These are phyloP conservation scores for Rhododendron williamsianum DNA, from an alignment of 148 eudicot genomes.

Conservation along the genomic window DNA sequence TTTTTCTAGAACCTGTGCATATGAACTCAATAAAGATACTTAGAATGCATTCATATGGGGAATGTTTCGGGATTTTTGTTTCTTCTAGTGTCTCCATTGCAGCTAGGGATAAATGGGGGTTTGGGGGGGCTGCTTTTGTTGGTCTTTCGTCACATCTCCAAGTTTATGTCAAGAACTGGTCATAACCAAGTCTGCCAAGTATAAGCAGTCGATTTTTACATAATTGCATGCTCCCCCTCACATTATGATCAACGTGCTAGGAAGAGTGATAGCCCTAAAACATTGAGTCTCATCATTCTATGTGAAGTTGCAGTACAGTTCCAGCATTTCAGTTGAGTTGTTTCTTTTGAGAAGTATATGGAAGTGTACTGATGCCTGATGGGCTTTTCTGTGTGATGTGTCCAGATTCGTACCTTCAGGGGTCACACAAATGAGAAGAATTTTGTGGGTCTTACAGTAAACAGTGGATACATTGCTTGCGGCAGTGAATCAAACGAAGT, in stretches of 20 bases:
- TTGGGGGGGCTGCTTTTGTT: neutral
- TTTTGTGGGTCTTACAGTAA: constrained; percentile 73
- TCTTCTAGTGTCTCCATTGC: neutral
- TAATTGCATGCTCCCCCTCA: neutral
- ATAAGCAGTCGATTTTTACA: neutral
- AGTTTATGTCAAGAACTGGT: neutral
- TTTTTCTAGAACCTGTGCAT: no score
- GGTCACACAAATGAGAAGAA: constrained; percentile 86
- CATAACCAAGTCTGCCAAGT: neutral
- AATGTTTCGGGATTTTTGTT: neutral
- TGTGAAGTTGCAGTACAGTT: neutral
- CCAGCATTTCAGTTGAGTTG: neutral
- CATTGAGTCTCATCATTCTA: neutral
- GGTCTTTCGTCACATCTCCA: neutral
- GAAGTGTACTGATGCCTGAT: neutral
- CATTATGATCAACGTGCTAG: neutral
- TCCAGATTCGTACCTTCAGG: constrained; percentile 64
- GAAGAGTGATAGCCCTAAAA: neutral
- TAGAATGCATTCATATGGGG: neutral
- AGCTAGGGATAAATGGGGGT: neutral
- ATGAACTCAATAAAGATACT: neutral
- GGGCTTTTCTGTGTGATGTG: neutral
- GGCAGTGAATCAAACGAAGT: constrained; percentile 94
- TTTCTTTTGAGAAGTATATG: neutral
- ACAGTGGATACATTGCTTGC: constrained; percentile 71